Evolutionary conservation across 2,329 filamentous ascomycete species (phyloP), one percentile per base, ranked within the genome.

Genomic region (Aspergillus sp.): DNA sequence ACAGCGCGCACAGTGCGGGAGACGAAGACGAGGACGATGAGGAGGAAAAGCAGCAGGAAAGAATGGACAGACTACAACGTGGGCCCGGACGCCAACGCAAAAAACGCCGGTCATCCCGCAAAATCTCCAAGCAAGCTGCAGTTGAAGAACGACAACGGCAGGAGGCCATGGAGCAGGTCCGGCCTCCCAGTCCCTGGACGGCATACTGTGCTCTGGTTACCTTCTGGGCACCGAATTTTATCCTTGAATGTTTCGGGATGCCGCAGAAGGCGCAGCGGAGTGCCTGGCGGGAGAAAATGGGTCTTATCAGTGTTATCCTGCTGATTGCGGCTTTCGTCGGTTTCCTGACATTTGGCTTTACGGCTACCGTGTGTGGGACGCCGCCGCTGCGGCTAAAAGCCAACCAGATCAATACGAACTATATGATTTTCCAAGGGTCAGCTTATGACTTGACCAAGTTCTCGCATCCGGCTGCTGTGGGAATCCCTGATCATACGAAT

Each of bases 221-320:
- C 0, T 96, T 97, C 61, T 97, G 93, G 90, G 86, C 82, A 48
- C 93, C 93, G 0, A 84, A 89, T 63, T 86, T 91, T 51, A 70
- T 96, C 29, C 74, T 98, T 46, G 80, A 78, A 55, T 94, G 88
- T 68, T 93, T 89, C 60, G 89, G 90, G 35, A 94, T 86, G 75
- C 81, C 82, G 5, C 78, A 86, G 41, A 93, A 86, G 67, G 88
- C 85, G 10, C 88, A 97, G 67, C 85, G 89, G 63, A 80, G 88
- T 60, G 93, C 93, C 2, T 98, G 93, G 93, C 81, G 93, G 55
- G 93, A 98, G 66, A 98, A 98, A 77, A 94, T 98, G 76, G 93
- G 93, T 2, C 73, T 98, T 48, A 87, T 96, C 71, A 95, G 90
- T 70, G 82, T 98, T 62, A 98, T 98, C 63, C 63, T 95, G 30